A percentile compares a stretch with the other conserved stretches of the same genome.
Conservation (phyloP, 805 yeast species). For the Lipomyces starkeyi region DNA sequence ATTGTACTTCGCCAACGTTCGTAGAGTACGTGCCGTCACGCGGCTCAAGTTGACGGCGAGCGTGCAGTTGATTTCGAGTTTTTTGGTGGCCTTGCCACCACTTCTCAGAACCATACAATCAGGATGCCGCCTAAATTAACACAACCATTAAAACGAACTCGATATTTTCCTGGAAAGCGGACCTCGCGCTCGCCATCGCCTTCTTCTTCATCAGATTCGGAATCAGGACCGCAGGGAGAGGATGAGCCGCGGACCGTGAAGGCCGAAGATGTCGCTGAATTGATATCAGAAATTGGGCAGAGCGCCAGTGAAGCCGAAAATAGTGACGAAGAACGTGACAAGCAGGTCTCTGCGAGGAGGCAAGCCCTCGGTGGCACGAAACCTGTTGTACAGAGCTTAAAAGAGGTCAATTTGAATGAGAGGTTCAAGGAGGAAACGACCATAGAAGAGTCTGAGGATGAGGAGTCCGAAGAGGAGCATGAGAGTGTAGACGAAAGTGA, state of each 20-base stretch:
- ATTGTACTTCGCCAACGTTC: too few species aligned
- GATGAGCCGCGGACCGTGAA: neutral
- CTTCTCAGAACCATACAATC: neutral
- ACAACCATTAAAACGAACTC: conserved; percentile 15
- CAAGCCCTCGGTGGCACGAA: neutral
- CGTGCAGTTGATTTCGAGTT: neutral
- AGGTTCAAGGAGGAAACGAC: conserved; percentile 10
- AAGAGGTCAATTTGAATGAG: conserved; percentile 9
- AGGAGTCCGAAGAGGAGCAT: neutral
- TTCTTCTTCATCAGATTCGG: neutral
- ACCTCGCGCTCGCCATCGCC: conserved; percentile 34
- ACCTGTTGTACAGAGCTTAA: conserved; percentile 10
- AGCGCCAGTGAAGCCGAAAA: neutral
- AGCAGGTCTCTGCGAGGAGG: neutral
- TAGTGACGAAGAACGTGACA: neutral
- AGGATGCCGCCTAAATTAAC: conserved; percentile 21
- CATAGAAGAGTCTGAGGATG: neutral
- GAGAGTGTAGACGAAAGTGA: conserved; percentile 12
- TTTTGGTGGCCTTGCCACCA: neutral
- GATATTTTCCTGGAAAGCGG: conserved; percentile 33
- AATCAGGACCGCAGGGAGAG: neutral
- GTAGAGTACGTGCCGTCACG: neutral
- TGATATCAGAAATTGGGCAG: neutral
- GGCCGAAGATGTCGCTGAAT: neutral
- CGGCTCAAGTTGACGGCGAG: neutral